Percentiles rank a stretch among this genome's conserved stretches.
Conservation (phyloP, 352 stramenopile species). For the Pythium inflatum region DNA sequence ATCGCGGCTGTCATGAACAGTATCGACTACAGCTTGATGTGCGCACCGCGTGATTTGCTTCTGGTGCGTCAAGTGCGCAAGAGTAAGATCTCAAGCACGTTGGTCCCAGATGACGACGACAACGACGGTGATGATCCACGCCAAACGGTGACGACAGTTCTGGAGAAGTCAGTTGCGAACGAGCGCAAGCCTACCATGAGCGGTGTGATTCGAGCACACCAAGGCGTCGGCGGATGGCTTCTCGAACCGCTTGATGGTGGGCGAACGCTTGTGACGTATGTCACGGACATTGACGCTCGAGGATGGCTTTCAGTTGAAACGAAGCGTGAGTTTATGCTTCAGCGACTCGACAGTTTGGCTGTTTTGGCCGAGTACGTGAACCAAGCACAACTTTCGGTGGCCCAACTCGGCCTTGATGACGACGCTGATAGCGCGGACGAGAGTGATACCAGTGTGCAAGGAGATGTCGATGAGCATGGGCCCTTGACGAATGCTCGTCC, state of each 20-base stretch:
- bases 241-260: slow-evolving; percentile 68
- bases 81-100: slow-evolving; percentile 39
- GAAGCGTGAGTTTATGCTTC: slow-evolving; percentile 53
- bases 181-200: slow-evolving; percentile 59
- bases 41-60: slow-evolving; percentile 66
- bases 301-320: slow-evolving; percentile 56
- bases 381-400: slow-evolving; percentile 60
- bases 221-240: slow-evolving; percentile 75
- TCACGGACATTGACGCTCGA: slow-evolving; percentile 69
- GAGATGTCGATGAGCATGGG: slow-evolving; percentile 29
- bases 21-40: slow-evolving; percentile 58
- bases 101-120: slow-evolving; percentile 44
- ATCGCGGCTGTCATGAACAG: slow-evolving; percentile 50
- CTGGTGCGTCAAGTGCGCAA: slow-evolving; percentile 77
- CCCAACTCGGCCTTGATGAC: slow-evolving; percentile 38
- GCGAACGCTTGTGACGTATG: slow-evolving; percentile 69
- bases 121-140: slow-evolving; percentile 48
- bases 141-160: slow-evolving; percentile 63
- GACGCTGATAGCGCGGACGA: slow-evolving; percentile 30
- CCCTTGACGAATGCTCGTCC: slow-evolving; percentile 5
- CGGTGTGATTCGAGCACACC: slow-evolving; percentile 55
- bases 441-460: slow-evolving; percentile 36
- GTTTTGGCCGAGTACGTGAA: slow-evolving; percentile 69
- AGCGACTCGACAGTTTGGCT: slow-evolving; percentile 63
- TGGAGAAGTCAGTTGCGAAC: slow-evolving; percentile 81